A percentile compares a stretch with the other conserved stretches of the same genome.
Conservation (phyloP, 345 rosid genomes). For the Microcos paniculata region DNA sequence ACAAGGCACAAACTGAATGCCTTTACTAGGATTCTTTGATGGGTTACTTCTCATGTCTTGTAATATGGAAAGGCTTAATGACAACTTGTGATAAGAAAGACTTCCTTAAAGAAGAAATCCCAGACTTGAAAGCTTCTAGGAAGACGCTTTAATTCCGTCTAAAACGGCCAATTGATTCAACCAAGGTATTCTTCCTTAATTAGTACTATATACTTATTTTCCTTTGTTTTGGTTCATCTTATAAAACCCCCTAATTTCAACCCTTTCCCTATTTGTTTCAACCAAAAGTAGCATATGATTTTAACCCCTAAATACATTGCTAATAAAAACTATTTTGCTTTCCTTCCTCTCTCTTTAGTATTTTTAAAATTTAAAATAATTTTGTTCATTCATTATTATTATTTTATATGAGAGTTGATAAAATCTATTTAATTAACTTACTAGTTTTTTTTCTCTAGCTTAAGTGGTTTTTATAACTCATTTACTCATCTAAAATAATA, state of each 20-base stretch:
- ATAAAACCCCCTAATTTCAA: background rate
- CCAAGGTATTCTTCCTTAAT: background rate
- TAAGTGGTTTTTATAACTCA: no score
- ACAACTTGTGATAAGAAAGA: background rate
- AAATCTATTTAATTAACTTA: no score
- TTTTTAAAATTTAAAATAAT: no score
- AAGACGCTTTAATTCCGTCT: background rate
- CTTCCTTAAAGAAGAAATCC: background rate
- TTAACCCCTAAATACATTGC: background rate
- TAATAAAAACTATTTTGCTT: background rate
- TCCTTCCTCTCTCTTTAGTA: background rate
- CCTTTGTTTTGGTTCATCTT: conserved; percentile 2
- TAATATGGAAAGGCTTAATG: background rate
- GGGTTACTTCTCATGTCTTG: background rate
- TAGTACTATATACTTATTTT: background rate
- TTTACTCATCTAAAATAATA: no score
- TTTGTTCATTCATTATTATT: no score
- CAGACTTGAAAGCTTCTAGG: background rate
- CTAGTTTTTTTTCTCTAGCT: no score
- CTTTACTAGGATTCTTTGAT: background rate
- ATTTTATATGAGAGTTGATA: no score
- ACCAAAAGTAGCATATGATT: background rate
- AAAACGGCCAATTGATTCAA: background rate
- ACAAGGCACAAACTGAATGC: background rate
- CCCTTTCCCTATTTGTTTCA: background rate